A percentile compares a stretch with the other conserved stretches of the same genome.
Conservation (phyloP, 805 yeast genomes). For the Grigorovia humatica region DNA sequence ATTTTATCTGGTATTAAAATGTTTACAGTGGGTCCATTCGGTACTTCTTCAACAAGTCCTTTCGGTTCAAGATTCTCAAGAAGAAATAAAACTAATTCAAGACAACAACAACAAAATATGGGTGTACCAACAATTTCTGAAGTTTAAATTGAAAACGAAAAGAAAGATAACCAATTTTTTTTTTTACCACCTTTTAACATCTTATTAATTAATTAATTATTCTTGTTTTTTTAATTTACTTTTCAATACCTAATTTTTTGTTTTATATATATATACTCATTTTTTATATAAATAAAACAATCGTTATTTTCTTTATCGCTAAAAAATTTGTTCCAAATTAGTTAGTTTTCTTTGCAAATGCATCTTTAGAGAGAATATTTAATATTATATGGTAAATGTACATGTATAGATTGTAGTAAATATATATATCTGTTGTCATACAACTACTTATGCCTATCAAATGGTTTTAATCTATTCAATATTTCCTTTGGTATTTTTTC, state of each 20-base stretch:
- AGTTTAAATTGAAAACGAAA: conserved; percentile 51
- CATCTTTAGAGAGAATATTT: no score
- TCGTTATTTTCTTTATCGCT: no score
- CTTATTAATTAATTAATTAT: conserved; percentile 1
- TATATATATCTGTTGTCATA: neutral
- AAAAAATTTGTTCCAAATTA: no score
- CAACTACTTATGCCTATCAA: conserved; percentile 8
- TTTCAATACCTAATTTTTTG: neutral
- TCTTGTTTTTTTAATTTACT: no score
- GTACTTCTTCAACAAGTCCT: conserved; percentile 5
- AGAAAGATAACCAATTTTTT: neutral
- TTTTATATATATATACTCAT: no score
- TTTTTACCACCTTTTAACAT: neutral
- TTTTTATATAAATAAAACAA: no score
- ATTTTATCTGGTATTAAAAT: conserved; percentile 42
- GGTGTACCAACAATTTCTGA: conserved; percentile 87
- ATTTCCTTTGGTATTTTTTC: conserved; percentile 18
- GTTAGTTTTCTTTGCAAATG: no score
- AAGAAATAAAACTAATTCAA: conserved; percentile 18
- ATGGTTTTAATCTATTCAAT: conserved; percentile 20
- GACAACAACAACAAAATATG: conserved; percentile 1
- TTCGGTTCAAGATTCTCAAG: conserved; percentile 15
- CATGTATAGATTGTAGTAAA: neutral
- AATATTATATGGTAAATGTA: neutral
- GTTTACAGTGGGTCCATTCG: conserved; percentile 30